Percentiles rank a stretch among this genome's conserved stretches.
Conservation (phyloP, 352 stramenopile genomes). For the Pythium oligandrum region DNA sequence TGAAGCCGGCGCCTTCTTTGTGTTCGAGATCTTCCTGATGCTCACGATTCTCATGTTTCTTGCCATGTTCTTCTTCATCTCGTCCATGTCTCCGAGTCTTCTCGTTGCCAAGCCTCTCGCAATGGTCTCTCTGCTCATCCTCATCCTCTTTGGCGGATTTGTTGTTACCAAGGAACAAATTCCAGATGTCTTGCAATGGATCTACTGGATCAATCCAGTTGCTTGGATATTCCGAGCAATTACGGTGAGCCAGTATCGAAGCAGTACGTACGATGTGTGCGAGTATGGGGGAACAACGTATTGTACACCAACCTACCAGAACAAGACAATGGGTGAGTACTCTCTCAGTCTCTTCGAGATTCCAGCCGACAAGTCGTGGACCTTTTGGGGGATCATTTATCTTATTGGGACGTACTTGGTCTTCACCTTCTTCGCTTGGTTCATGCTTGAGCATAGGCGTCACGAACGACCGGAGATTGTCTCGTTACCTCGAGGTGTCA, state of each 20-base stretch:
- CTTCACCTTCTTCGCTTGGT: constrained; percentile 46
- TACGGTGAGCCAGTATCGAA: constrained; percentile 44
- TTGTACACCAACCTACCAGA: constrained; percentile 15
- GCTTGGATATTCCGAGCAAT: constrained; percentile 50
- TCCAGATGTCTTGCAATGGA: constrained; percentile 47
- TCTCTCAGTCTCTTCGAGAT: constrained; percentile 44
- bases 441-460: constrained; percentile 57
- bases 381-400: constrained; percentile 37
- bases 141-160: constrained; percentile 67
- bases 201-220: constrained; percentile 73
- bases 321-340: constrained; percentile 43
- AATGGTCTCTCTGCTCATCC: constrained; percentile 53
- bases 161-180: constrained; percentile 49
- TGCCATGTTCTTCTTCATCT: constrained; percentile 51
- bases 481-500: constrained; percentile 18
- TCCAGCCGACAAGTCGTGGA: constrained; percentile 35
- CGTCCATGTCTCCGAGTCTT: constrained; percentile 29
- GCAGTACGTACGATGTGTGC: constrained; percentile 28
- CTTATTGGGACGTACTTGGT: constrained; percentile 39
- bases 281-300: constrained; percentile 35
- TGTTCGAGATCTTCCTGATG: constrained; percentile 74
- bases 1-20: constrained; percentile 44
- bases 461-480: constrained; percentile 55
- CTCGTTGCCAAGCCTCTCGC: constrained; percentile 52
- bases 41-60: constrained; percentile 48